Conservation (phyloP, 257 asterid species). For the Galeopsis tetrahit region DNA sequence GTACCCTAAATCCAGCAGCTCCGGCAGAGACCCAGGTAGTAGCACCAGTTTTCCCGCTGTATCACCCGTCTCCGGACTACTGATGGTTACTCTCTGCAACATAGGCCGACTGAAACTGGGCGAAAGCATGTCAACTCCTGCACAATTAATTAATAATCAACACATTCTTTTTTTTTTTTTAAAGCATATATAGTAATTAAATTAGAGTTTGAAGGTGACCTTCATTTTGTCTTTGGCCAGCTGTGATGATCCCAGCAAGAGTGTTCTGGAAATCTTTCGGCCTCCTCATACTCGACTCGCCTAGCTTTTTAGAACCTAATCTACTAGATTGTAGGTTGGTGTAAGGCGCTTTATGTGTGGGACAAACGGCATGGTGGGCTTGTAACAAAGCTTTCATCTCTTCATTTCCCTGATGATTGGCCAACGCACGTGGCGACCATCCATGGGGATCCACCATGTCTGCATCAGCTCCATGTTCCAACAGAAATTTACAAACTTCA, state of each 20-base stretch:
- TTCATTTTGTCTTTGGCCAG: conserved; percentile 47
- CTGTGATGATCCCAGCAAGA: conserved; percentile 73
- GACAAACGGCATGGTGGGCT: not conserved
- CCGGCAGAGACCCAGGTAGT: conserved; percentile 60
- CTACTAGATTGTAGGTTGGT: conserved; percentile 41
- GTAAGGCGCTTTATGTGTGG: conserved; percentile 37
- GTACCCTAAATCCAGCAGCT: conserved; percentile 58
- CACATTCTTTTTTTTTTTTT: too few relatives aligned
- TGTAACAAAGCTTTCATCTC: conserved; percentile 57
- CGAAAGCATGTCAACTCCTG: conserved; percentile 35
- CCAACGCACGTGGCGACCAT: conserved; percentile 75
- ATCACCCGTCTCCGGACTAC: conserved; percentile 60
- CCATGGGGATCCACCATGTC: conserved; percentile 66
- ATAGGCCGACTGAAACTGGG: conserved; percentile 30
- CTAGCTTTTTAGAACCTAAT: conserved; percentile 11
- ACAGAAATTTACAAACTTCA: conserved; percentile 59
- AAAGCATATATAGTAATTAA: not conserved
- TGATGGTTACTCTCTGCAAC: conserved; percentile 49
- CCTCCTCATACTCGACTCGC: conserved; percentile 44
- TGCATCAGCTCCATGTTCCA: conserved; percentile 62
- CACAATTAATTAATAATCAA: not conserved
- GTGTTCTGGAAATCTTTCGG: conserved; percentile 52
- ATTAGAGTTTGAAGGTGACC: conserved; percentile 38
- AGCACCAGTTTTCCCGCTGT: conserved; percentile 50
- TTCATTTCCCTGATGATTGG: conserved; percentile 63